Conservation (phyloP, 2,329 filamentous ascomycete species). For the Aureobasidium sp. region DNA sequence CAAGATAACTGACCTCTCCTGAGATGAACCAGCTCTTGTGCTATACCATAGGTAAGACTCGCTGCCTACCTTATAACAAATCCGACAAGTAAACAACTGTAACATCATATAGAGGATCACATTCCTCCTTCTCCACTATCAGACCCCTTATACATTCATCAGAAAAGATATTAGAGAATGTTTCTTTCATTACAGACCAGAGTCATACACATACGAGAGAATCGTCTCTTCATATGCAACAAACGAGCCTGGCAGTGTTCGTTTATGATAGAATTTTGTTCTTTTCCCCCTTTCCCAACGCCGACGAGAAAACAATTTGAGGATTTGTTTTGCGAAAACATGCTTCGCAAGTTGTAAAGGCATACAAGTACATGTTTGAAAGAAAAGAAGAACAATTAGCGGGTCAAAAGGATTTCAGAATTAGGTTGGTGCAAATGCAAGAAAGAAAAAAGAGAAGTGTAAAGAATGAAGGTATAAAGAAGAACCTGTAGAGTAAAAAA, state of each 20-base stretch:
- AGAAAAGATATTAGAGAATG: neutral
- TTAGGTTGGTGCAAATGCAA: neutral
- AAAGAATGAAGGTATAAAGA: slow-evolving; percentile 8
- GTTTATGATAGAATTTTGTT: neutral
- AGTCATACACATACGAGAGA: neutral
- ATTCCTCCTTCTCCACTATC: slow-evolving; percentile 13
- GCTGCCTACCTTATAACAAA: no score
- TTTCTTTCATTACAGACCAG: neutral
- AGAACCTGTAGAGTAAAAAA: neutral
- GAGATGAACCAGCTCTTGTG: neutral
- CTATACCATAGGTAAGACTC: neutral
- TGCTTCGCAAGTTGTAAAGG: neutral
- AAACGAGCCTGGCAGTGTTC: neutral
- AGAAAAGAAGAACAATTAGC: neutral
- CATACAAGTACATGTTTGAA: neutral
- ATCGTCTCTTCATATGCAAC: neutral
- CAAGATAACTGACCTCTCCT: neutral
- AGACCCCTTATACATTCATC: slow-evolving; percentile 1
- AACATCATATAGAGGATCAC: neutral
- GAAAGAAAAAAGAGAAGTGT: neutral
- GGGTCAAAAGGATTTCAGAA: neutral
- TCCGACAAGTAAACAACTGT: neutral
- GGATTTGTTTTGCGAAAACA: neutral
- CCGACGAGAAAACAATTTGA: neutral
- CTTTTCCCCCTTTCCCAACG: neutral